These are phyloP conservation scores for Rosa chinensis DNA, from an alignment of 306 rosid genomes.

Conservation along the genomic window DNA sequence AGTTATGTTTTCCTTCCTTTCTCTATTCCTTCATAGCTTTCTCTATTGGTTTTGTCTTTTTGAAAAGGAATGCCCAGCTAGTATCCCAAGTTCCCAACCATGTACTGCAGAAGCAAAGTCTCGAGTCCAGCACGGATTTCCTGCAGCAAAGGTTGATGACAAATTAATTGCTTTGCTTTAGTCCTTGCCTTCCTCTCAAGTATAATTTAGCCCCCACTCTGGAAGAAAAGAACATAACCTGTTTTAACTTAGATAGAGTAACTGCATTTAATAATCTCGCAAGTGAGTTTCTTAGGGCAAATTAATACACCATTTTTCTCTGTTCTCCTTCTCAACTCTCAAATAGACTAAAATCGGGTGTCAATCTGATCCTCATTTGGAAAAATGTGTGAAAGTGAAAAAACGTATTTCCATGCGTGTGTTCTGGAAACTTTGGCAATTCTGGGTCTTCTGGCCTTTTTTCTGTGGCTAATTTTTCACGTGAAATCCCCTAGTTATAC, in stretches of 20 bases:
- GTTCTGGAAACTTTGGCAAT: conserved; percentile 26
- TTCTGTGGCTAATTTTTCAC: conserved; percentile 41
- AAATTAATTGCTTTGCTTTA: neutral
- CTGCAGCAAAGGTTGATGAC: neutral
- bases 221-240: conserved; percentile 15
- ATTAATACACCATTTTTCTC: neutral
- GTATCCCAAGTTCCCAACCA: neutral
- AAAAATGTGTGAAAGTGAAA: conserved; percentile 25
- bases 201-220: neutral
- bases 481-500: conserved; percentile 34
- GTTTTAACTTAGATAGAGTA: neutral
- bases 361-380: neutral
- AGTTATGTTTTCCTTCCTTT: neutral
- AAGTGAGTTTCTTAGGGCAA: neutral
- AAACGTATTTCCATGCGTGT: conserved; percentile 25
- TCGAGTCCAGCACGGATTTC: neutral
- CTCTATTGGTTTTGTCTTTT: neutral
- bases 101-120: neutral
- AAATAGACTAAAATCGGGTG: neutral
- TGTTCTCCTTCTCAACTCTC: neutral
- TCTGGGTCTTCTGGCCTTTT: conserved; percentile 36
- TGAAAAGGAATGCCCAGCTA: neutral
- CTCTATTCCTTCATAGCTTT: no score
- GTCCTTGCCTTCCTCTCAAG: neutral
- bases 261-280: neutral